Evolutionary conservation across 2,329 filamentous ascomycete species (phyloP).

Genomic region (Dactylellina sp.): DNA sequence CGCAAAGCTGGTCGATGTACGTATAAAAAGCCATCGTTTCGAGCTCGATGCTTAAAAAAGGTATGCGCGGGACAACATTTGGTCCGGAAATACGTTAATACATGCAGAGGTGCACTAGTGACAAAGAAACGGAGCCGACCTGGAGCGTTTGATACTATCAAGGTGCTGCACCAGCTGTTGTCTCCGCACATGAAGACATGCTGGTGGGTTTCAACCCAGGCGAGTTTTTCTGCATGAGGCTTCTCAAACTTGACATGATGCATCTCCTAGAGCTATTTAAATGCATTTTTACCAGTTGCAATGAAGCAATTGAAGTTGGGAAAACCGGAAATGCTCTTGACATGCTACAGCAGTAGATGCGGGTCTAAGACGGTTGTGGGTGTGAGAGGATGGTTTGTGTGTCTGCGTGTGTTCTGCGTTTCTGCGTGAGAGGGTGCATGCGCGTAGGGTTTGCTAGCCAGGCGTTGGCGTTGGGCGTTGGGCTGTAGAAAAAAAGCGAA

Average conservation of each 20-base stretch:
- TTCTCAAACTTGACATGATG: conserved; percentile 30
- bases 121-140: conserved; percentile 32
- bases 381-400: too few relatives aligned
- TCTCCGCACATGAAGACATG: conserved; percentile 24
- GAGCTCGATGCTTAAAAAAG: conserved; percentile 36
- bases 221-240: conserved; percentile 29
- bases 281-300: conserved; percentile 14
- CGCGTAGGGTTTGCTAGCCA: too few relatives aligned
- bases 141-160: conserved; percentile 28
- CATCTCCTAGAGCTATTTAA: conserved; percentile 44
- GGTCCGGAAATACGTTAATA: conserved; percentile 54
- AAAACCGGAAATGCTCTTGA: conserved; percentile 39
- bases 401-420: too few relatives aligned
- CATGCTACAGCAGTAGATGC: background rate
- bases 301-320: background rate
- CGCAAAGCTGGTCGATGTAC: conserved; percentile 23
- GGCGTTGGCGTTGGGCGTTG: conserved; percentile 14
- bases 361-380: conserved; percentile 22
- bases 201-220: conserved; percentile 26
- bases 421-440: too few relatives aligned
- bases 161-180: conserved; percentile 10
- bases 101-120: conserved; percentile 29
- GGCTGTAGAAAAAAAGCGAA: too few relatives aligned
- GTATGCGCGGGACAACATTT: conserved; percentile 52
- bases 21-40: conserved; percentile 44